These are phyloP conservation scores for Starmerella geochares DNA, from an alignment of 805 yeast genomes.

Conservation along the genomic window DNA sequence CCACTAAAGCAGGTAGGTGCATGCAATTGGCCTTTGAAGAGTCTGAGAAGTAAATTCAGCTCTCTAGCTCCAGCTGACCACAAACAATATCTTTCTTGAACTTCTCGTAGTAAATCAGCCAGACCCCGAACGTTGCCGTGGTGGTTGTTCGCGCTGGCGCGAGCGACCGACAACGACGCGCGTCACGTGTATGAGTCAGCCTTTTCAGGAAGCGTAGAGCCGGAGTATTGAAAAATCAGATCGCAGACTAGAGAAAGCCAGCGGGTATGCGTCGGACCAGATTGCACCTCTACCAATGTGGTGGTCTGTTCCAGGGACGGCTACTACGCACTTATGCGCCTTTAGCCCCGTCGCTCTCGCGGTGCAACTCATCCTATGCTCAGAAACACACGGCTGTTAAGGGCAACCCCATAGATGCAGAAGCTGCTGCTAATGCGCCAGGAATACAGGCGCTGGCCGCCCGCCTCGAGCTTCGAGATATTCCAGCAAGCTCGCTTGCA, in stretches of 20 bases:
- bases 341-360: neutral
- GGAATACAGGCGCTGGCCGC: conserved; percentile 69
- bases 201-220: neutral
- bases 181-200: conserved; percentile 1
- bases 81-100: too few species aligned
- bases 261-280: conserved; percentile 8
- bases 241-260: neutral
- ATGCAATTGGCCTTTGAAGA: too few species aligned
- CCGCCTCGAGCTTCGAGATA: conserved; percentile 49
- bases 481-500: conserved; percentile 58
- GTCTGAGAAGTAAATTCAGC: too few species aligned
- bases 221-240: conserved; percentile 1
- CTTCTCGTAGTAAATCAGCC: too few species aligned
- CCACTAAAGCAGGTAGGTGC: neutral
- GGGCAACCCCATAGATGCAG: conserved; percentile 37
- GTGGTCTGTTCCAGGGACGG: conserved; percentile 1
- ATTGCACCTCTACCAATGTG: neutral
- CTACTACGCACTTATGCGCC: neutral
- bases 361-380: conserved; percentile 16
- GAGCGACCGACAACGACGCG: too few species aligned
- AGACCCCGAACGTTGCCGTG: too few species aligned
- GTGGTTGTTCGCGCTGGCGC: too few species aligned
- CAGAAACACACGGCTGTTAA: conserved; percentile 21
- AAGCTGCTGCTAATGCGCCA: conserved; percentile 50
- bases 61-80: too few species aligned